Evolutionary conservation across 2,329 filamentous ascomycete genomes (phyloP).

Genomic region (Claviceps citrina): DNA sequence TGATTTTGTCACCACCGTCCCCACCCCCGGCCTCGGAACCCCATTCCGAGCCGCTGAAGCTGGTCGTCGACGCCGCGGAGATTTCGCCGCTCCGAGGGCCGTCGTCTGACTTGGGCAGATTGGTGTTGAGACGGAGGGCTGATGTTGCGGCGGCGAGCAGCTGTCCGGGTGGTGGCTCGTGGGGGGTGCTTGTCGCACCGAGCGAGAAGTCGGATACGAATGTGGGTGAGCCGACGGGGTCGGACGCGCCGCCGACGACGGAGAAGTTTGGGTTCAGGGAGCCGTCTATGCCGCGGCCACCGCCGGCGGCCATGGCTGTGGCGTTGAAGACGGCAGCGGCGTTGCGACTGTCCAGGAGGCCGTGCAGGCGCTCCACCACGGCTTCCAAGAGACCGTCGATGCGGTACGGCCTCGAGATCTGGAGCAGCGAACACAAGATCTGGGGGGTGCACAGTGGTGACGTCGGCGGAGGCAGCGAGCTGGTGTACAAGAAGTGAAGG

Average conservation of each 20-base stretch:
- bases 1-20: constrained; percentile 13
- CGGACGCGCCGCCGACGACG: constrained; percentile 35
- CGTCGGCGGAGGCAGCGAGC: constrained; percentile 59
- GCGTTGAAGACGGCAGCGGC: constrained; percentile 96
- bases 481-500: constrained; percentile 87
- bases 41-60: constrained; percentile 39
- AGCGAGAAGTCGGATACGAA: constrained; percentile 21
- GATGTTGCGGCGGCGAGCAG: constrained; percentile 21
- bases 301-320: constrained; percentile 91
- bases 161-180: constrained; percentile 11
- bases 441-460: constrained; percentile 82
- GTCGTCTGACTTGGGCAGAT: constrained; percentile 17
- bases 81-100: constrained; percentile 32
- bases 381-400: constrained; percentile 86
- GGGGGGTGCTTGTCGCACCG: constrained; percentile 15
- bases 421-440: constrained; percentile 85
- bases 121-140: constrained; percentile 34
- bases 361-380: constrained; percentile 78
- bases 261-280: constrained; percentile 48
- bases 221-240: constrained; percentile 23
- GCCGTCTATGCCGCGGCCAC: constrained; percentile 67
- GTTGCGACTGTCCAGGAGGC: constrained; percentile 80
- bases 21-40: constrained; percentile 38
- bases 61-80: constrained; percentile 33
- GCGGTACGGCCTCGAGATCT: constrained; percentile 84